Evolutionary conservation across 2,329 filamentous ascomycete genomes (phyloP).

Genomic region (Alternaria sp.): DNA sequence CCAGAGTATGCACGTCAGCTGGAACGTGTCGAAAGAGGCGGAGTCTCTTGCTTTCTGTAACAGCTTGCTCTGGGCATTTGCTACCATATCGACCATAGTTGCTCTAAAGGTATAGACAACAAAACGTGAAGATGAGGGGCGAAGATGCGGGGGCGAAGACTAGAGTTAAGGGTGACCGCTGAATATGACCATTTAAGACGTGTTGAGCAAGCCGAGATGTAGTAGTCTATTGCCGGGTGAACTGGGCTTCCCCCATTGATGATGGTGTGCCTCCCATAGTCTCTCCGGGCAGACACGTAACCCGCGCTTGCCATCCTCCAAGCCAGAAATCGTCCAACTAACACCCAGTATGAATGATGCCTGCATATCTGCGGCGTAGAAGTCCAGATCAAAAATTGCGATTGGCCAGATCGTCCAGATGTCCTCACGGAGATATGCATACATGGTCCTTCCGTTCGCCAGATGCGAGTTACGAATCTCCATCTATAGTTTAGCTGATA

Average conservation of each 20-base stretch:
- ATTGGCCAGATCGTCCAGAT: not conserved
- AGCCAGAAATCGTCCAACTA: not conserved
- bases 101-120: not conserved
- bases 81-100: not conserved
- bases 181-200: not conserved
- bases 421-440: not conserved
- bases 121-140: not conserved
- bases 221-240: not conserved
- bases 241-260: not conserved
- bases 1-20: constrained; percentile 6
- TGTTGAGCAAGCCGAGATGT: not conserved
- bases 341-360: not conserved
- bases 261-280: not conserved
- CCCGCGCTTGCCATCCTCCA: not conserved
- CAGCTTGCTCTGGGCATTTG: constrained; percentile 10
- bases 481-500: not conserved
- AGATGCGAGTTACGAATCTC: not conserved
- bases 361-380: not conserved
- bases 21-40: constrained; percentile 9
- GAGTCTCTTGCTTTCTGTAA: constrained; percentile 16
- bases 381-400: not conserved
- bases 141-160: not conserved
- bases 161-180: not conserved
- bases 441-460: not conserved
- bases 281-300: not conserved